Percentiles rank a stretch among this genome's conserved stretches.
phyloP scores from a whole-genome alignment of 179 eudicot species.

The Amaranthus tricolor region DNA sequence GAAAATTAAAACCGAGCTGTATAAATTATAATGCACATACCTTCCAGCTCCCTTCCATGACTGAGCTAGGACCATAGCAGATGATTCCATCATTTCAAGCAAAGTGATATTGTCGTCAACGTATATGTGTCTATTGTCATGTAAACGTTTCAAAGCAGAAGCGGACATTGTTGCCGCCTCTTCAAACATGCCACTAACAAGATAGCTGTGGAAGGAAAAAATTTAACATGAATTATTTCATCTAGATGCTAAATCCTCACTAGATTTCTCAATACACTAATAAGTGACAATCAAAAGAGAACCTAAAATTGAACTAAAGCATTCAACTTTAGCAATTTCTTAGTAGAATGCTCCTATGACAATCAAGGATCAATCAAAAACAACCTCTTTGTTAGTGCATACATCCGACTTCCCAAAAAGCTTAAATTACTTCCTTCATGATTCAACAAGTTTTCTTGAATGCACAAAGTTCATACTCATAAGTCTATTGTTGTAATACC shows the following conservation, averaged over 20 bases:
- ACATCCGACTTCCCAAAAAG: no score
- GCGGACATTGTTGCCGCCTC: conserved; percentile 60
- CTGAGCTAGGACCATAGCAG: conserved; percentile 82
- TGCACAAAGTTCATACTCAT: no score
- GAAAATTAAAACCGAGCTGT: conserved; percentile 1
- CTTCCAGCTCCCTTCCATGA: conserved; percentile 60
- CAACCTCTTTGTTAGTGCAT: no score
- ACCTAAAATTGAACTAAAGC: neutral
- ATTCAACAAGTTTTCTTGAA: no score
- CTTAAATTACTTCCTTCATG: no score
- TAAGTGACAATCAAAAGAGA: neutral
- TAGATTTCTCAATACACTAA: neutral
- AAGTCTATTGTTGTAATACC: no score
- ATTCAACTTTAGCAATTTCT: neutral
- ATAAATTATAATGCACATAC: conserved; percentile 27
- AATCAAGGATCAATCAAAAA: no score
- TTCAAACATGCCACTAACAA: conserved; percentile 69
- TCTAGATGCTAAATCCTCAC: neutral
- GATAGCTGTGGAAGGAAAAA: conserved; percentile 52
- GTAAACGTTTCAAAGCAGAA: conserved; percentile 43
- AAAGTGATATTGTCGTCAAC: conserved; percentile 26
- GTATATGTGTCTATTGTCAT: conserved; percentile 17
- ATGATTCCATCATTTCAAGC: conserved; percentile 66
- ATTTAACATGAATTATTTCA: neutral
- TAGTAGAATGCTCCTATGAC: neutral